phyloP scores from a whole-genome alignment of 2,329 filamentous ascomycete species.

The Aspergillus pseudonomiae region DNA sequence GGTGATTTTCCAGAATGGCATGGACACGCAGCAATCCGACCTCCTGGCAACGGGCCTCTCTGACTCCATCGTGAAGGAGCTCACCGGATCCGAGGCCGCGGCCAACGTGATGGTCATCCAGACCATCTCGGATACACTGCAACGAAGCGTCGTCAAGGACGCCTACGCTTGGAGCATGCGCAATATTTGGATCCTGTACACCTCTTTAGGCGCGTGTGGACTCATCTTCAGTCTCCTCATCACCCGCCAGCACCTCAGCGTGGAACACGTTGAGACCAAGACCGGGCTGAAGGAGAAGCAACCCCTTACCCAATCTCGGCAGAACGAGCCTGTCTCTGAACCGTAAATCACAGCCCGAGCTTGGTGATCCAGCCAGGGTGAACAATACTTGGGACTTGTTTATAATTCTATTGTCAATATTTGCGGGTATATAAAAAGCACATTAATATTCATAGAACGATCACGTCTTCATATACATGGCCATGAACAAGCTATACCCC shows the following conservation, averaged over 20 bases:
- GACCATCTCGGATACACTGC: slow-evolving; percentile 40
- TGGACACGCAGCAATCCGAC: slow-evolving; percentile 19
- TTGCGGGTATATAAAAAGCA: neutral
- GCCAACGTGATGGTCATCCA: slow-evolving; percentile 51
- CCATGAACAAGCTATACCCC: neutral
- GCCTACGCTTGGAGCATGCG: slow-evolving; percentile 54
- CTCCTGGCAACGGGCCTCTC: slow-evolving; percentile 57
- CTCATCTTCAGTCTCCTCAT: slow-evolving; percentile 38
- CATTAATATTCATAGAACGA: neutral
- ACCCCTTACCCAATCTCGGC: neutral
- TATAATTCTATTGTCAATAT: neutral
- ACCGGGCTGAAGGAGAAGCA: slow-evolving; percentile 25
- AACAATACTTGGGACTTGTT: neutral
- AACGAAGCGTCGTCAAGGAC: slow-evolving; percentile 45
- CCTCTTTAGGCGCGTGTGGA: slow-evolving; percentile 28
- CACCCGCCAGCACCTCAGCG: slow-evolving; percentile 20
- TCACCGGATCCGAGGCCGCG: slow-evolving; percentile 48
- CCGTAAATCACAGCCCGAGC: neutral
- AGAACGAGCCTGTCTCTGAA: neutral
- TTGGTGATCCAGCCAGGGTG: neutral
- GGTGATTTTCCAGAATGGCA: slow-evolving; percentile 74
- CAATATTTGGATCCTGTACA: slow-evolving; percentile 50
- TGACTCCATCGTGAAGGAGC: slow-evolving; percentile 27
- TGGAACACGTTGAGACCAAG: slow-evolving; percentile 26
- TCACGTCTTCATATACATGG: neutral